A percentile compares a stretch with the other conserved stretches of the same genome.
phyloP scores from a whole-genome alignment of 192 early-diverging fungal genomes.

The Phycomyces nitens region DNA sequence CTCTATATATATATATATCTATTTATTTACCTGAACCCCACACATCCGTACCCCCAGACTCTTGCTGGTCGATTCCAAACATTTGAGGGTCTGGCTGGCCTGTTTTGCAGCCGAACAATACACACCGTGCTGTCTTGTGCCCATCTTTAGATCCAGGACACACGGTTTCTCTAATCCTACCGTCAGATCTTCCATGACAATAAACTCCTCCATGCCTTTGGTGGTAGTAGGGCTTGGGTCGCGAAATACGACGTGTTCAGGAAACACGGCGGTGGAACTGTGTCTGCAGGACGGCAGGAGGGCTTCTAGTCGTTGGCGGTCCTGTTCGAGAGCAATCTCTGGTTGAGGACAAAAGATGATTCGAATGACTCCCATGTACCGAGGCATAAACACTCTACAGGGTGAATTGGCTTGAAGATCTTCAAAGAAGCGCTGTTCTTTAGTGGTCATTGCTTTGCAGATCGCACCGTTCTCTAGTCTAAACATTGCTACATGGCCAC shows the following conservation, averaged over 20 bases:
- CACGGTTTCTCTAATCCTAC: conserved; percentile 84
- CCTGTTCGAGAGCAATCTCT: conserved; percentile 4
- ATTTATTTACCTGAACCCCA: conserved; percentile 92
- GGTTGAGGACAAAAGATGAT: conserved; percentile 1
- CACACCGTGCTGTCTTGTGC: conserved; percentile 93
- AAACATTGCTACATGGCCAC: conserved; percentile 17
- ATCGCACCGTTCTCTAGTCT: conserved; percentile 3
- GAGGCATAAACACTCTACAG: neutral
- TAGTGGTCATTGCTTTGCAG: conserved; percentile 15
- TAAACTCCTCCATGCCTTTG: conserved; percentile 60
- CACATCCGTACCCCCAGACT: conserved; percentile 91
- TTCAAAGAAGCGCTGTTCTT: conserved; percentile 8
- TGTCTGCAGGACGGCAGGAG: neutral
- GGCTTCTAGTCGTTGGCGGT: conserved; percentile 1
- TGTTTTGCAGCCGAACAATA: conserved; percentile 79
- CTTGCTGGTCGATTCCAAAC: conserved; percentile 87
- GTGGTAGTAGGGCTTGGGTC: neutral
- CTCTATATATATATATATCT: no score
- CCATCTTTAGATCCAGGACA: conserved; percentile 98
- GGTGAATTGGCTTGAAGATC: neutral
- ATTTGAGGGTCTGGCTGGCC: conserved; percentile 86
- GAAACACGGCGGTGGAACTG: neutral
- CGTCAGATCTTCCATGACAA: conserved; percentile 91
- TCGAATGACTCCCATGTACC: conserved; percentile 16
- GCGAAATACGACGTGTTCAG: neutral